These are phyloP conservation scores for Cichorium intybus DNA, from an alignment of 140 eudicot genomes.

Conservation along the genomic window DNA sequence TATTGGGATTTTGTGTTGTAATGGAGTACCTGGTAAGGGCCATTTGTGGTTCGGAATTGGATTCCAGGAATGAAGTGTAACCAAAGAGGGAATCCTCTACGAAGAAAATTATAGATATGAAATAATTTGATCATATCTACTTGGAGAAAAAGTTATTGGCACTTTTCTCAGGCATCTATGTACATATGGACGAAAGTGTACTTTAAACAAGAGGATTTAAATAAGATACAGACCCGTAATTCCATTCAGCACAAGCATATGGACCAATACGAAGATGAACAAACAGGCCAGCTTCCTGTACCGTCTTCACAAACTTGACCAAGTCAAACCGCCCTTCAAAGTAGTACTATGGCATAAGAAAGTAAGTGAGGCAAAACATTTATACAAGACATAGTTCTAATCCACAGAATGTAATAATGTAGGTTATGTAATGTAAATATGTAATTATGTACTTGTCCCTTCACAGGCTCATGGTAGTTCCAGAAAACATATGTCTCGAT, in stretches of 20 bases:
- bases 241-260: constrained; percentile 97
- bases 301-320: constrained; percentile 67
- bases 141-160: too few species aligned
- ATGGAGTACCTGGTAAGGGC: constrained; percentile 57
- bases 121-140: too few species aligned
- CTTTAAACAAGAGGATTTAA: background rate
- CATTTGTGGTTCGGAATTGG: constrained; percentile 72
- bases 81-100: constrained; percentile 92
- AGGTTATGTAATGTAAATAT: too few species aligned
- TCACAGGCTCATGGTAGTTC: constrained; percentile 83
- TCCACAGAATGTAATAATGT: background rate
- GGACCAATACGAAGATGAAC: constrained; percentile 92
- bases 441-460: constrained; percentile 59
- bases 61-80: constrained; percentile 80
- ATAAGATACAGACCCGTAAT: constrained; percentile 54
- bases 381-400: too few species aligned
- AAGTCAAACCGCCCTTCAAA: constrained; percentile 79
- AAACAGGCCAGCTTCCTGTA: constrained; percentile 72
- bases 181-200: constrained; percentile 13
- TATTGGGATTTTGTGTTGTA: background rate
- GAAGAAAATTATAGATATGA: constrained; percentile 8
- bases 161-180: too few species aligned
- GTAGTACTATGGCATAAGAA: constrained; percentile 52
- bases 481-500: constrained; percentile 84
- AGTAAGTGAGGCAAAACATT: background rate